Base-by-base conservation (phyloP, 179 eudicot species). In the Patellifolia procumbens region DNA sequence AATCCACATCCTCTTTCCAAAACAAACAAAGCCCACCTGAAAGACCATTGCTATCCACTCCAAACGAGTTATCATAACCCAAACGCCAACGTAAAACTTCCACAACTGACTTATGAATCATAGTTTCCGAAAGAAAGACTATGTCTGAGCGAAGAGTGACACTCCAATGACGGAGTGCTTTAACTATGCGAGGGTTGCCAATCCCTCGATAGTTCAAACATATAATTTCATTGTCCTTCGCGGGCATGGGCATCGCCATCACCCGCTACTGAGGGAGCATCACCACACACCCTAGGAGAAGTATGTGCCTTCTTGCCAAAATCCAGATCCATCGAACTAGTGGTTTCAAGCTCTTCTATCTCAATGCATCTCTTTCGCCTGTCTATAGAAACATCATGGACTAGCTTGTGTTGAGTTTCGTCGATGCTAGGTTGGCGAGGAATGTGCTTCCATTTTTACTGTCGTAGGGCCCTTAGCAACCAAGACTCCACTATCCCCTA, bases 181-280 rank as follows among this genome's bases (percentile, higher is more conserved):
- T 1, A 60, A 60, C 20, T 15, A 20, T 20, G 1, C 17, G 70
- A 22, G 46, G 49, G 51, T 66, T 66, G 29, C 51, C 70, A 3
- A 66, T 3, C 16, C 70, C 70, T 5, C 70, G 51, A 11, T 51
- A 66, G 29, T 66, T 66, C 19, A 28, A 66, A 22, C 70, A 66
- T 0, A 66, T 2, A 4, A 7, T 39, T 24, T 37, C 70, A 66
- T 66, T 20, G 70, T 1, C 9, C 17, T 20, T 22, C 17, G 31
- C 70, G 32, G 51, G 70, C 51, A 2, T 66, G 70, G 49, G 15
- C 1, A 0, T 0, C 0, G 0, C 49, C 70, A n/a, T n/a, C 31
- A 0, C 31, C 51, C 17, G 51, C 70, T 24, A 34, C 58, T 52
- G 4, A 19, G 4, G 6, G 0, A 37, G 42, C 4, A 0, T 37